phyloP scores from a whole-genome alignment of 2,329 filamentous ascomycete species.

The Pseudogymnoascus pannorum region DNA sequence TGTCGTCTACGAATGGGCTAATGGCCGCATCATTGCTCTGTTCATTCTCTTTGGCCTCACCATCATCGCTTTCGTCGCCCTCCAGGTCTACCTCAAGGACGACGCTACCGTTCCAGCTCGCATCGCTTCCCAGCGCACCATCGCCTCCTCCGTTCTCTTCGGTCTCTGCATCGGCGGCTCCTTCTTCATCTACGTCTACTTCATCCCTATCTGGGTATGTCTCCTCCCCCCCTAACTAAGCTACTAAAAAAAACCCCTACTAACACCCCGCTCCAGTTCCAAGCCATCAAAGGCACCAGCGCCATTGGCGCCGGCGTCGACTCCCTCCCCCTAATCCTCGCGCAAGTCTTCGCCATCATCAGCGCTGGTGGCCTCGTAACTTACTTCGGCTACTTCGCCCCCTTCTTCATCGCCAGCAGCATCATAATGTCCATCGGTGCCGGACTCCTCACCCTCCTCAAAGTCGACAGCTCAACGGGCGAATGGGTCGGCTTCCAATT shows the following conservation, averaged over 20 bases:
- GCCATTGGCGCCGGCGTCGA: constrained; percentile 32
- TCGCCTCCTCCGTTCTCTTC: constrained; percentile 27
- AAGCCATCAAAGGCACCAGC: constrained; percentile 36
- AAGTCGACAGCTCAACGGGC: constrained; percentile 25
- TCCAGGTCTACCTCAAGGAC: constrained; percentile 15
- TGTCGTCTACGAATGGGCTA: constrained; percentile 36
- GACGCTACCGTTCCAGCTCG: constrained; percentile 31
- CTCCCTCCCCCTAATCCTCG: constrained; percentile 29
- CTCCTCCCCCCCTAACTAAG: no score
- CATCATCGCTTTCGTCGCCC: constrained; percentile 16
- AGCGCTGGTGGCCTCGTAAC: constrained; percentile 28
- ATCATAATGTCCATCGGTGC: constrained; percentile 31
- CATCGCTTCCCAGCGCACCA: constrained; percentile 30
- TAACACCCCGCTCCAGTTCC: no score
- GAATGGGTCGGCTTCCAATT: constrained; percentile 31
- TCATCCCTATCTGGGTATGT: constrained; percentile 38
- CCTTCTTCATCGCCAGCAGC: constrained; percentile 20
- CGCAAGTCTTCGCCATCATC: constrained; percentile 26
- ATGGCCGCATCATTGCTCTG: constrained; percentile 28
- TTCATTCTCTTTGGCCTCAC: constrained; percentile 25
- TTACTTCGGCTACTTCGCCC: constrained; percentile 26
- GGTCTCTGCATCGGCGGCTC: constrained; percentile 28
- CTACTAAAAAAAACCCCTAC: no score
- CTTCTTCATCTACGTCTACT: constrained; percentile 30
- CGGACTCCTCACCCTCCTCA: constrained; percentile 33